These are phyloP conservation scores for Cladosporium colombiae DNA, from an alignment of 2,329 filamentous ascomycete genomes.

Conservation along the genomic window DNA sequence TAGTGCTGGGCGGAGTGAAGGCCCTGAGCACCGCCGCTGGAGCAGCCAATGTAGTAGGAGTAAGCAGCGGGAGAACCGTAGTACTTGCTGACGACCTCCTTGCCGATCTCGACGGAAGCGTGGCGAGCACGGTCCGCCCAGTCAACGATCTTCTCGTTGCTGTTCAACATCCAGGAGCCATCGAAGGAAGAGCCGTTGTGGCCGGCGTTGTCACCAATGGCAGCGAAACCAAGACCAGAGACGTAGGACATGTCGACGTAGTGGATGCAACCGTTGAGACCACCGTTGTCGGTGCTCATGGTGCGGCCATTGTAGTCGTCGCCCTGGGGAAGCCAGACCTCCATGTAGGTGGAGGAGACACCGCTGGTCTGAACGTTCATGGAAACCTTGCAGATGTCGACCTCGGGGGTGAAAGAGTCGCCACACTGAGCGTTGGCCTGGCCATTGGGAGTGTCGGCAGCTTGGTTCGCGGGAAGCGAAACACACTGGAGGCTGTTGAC, in stretches of 20 bases:
- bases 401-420: conserved; percentile 28
- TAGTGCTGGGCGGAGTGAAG: conserved; percentile 48
- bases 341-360: conserved; percentile 45
- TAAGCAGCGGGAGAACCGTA: conserved; percentile 42
- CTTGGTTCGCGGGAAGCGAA: not conserved
- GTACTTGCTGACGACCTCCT: conserved; percentile 39
- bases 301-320: conserved; percentile 37
- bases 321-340: conserved; percentile 48
- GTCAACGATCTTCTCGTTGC: conserved; percentile 35
- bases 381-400: conserved; percentile 45
- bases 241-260: conserved; percentile 38
- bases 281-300: conserved; percentile 39
- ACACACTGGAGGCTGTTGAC: conserved; percentile 9
- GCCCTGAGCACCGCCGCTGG: conserved; percentile 50
- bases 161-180: conserved; percentile 32
- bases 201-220: conserved; percentile 38
- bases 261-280: conserved; percentile 37
- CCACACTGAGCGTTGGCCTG: conserved; percentile 27
- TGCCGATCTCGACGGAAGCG: conserved; percentile 35
- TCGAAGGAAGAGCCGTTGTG: conserved; percentile 38
- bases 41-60: conserved; percentile 52
- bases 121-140: conserved; percentile 38
- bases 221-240: conserved; percentile 35
- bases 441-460: conserved; percentile 17
- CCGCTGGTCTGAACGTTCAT: conserved; percentile 44